Conservation (phyloP, 768 basidiomycete genomes). For the Termitomyces sp. region DNA sequence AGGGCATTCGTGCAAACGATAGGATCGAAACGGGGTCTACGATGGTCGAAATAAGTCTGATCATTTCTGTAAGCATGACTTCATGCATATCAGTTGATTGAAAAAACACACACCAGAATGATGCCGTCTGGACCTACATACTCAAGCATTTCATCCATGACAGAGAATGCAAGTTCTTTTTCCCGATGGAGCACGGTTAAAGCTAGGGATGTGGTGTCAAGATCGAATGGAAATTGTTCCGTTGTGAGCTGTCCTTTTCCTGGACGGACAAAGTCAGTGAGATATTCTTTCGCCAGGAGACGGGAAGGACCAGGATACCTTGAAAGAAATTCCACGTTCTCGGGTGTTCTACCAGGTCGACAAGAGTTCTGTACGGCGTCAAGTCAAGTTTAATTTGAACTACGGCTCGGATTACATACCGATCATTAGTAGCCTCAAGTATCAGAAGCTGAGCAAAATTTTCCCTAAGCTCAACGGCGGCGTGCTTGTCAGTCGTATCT, state of each 20-base stretch:
- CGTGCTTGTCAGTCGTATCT: slow-evolving; percentile 20
- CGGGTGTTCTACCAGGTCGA: slow-evolving; percentile 35
- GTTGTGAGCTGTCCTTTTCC: slow-evolving; percentile 39
- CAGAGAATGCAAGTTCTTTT: slow-evolving; percentile 27
- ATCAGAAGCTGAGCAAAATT: slow-evolving; percentile 59
- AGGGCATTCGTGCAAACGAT: slow-evolving; percentile 48
- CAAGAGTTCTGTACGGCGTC: slow-evolving; percentile 30
- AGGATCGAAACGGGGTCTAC: slow-evolving; percentile 47
- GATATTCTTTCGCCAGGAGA: background rate
- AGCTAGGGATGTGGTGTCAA: slow-evolving; percentile 55
- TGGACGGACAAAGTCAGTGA: slow-evolving; percentile 10
- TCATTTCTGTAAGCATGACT: background rate
- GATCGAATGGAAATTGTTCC: slow-evolving; percentile 45
- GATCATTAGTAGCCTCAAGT: slow-evolving; percentile 43
- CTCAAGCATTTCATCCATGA: slow-evolving; percentile 56
- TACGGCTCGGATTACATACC: slow-evolving; percentile 19
- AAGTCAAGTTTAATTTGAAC: background rate
- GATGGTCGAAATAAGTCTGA: slow-evolving; percentile 49
- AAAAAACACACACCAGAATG: slow-evolving; percentile 32
- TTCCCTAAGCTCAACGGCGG: slow-evolving; percentile 35
- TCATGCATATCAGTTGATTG: background rate
- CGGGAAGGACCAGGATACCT: slow-evolving; percentile 18
- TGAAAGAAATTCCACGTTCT: slow-evolving; percentile 54
- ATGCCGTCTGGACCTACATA: slow-evolving; percentile 47
- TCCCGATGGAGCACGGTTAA: slow-evolving; percentile 35